These are phyloP conservation scores for Xylaria sp. DNA, from an alignment of 2,329 filamentous ascomycete species.

Conservation along the genomic window DNA sequence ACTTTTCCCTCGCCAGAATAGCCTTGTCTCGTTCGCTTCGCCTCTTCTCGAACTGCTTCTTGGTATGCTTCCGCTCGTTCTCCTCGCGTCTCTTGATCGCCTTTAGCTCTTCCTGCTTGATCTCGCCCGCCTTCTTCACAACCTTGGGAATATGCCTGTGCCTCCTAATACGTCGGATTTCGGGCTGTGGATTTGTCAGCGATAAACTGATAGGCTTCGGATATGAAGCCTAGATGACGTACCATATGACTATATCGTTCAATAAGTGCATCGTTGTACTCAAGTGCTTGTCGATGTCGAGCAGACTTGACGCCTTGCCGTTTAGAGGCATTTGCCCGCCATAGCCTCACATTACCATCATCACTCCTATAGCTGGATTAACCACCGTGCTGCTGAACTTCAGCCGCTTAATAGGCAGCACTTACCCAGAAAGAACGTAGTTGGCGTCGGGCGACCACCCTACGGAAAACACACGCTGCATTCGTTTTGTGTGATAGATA, in stretches of 20 bases:
- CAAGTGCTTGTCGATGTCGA: constrained; percentile 84
- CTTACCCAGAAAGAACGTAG: constrained; percentile 92
- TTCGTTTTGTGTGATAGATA: constrained; percentile 96
- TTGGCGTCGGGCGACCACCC: constrained; percentile 89
- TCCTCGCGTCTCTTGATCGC: constrained; percentile 91
- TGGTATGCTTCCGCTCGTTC: constrained; percentile 91
- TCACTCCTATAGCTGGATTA: constrained; percentile 30
- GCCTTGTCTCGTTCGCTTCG: constrained; percentile 92
- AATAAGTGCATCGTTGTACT: constrained; percentile 89
- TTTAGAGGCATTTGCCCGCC: constrained; percentile 86
- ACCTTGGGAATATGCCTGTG: constrained; percentile 93
- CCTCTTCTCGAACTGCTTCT: constrained; percentile 79
- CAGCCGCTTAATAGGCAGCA: constrained; percentile 58
- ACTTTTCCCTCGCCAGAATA: constrained; percentile 75
- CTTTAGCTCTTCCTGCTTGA: constrained; percentile 89
- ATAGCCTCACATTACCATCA: constrained; percentile 90
- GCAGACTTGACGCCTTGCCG: constrained; percentile 87
- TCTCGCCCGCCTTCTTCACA: constrained; percentile 94
- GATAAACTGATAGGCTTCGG: constrained; percentile 16
- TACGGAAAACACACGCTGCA: constrained; percentile 81
- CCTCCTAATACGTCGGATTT: constrained; percentile 87
- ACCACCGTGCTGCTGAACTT: neutral
- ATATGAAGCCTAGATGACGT: constrained; percentile 23
- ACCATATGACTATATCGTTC: constrained; percentile 88
- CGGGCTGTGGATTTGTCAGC: constrained; percentile 62